These are phyloP conservation scores for Colletotrichum viniferum DNA, from an alignment of 2,329 filamentous ascomycete genomes.

Conservation along the genomic window DNA sequence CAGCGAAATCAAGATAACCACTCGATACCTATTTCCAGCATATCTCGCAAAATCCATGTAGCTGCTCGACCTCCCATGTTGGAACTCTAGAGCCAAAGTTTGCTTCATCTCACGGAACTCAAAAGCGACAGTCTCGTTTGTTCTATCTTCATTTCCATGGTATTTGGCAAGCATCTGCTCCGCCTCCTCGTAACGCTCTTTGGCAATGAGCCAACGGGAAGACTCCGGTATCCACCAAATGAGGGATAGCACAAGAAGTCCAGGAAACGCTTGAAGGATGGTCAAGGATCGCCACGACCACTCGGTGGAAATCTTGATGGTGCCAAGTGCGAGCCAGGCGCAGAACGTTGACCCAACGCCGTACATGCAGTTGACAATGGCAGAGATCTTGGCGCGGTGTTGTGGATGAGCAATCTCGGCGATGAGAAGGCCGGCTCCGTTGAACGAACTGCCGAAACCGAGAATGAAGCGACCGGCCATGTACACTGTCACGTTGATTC, in stretches of 20 bases:
- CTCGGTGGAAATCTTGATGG: background rate
- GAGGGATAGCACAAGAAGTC: background rate
- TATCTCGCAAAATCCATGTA: background rate
- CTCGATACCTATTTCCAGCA: background rate
- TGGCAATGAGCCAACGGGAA: conserved; percentile 34
- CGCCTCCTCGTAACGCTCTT: conserved; percentile 34
- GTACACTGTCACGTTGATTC: background rate
- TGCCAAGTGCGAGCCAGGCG: background rate
- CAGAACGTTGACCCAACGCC: background rate
- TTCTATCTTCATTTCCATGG: conserved; percentile 55
- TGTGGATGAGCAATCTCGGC: background rate
- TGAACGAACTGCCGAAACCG: conserved; percentile 49
- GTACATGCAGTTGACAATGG: background rate
- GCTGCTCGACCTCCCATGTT: background rate
- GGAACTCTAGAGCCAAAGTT: background rate
- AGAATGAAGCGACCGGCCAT: conserved; percentile 42
- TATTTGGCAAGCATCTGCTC: conserved; percentile 37
- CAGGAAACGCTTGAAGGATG: background rate
- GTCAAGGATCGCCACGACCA: background rate
- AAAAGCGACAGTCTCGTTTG: background rate
- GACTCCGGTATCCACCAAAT: conserved; percentile 30
- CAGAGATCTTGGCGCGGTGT: background rate
- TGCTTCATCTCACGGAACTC: background rate
- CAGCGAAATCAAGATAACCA: background rate
- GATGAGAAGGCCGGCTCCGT: conserved; percentile 35